Evolutionary conservation across 305 asterid genomes (phyloP).

Genomic region (Fraxinus ornus): DNA sequence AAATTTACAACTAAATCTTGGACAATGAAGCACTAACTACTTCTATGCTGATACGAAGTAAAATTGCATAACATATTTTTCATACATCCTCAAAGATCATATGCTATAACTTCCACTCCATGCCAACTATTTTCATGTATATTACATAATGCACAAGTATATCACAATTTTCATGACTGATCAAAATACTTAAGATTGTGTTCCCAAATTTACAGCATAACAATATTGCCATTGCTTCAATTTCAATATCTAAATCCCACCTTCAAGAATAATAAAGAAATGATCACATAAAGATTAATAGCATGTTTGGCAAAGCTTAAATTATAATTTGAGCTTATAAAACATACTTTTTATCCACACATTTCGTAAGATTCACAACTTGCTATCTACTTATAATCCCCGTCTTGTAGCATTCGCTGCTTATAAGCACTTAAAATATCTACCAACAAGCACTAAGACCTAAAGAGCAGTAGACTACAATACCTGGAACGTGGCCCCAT

Average conservation of each 20-base stretch:
- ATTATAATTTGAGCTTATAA: background rate
- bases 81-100: background rate
- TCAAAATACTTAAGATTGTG: background rate
- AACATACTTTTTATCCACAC: background rate
- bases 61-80: background rate
- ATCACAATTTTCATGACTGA: background rate
- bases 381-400: background rate
- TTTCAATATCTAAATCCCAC: slow-evolving; percentile 11
- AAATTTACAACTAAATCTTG: background rate
- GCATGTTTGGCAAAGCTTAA: background rate
- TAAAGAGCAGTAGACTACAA: slow-evolving; percentile 20
- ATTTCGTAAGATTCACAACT: background rate
- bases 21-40: background rate
- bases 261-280: slow-evolving; percentile 1
- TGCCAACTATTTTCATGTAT: background rate
- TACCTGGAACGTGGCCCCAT: slow-evolving; percentile 99
- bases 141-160: background rate
- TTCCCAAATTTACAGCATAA: background rate
- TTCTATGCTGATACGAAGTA: background rate
- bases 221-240: background rate
- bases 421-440: background rate
- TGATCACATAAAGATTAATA: slow-evolving; percentile 6
- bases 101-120: background rate
- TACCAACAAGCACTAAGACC: background rate
- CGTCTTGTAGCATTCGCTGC: background rate